Conservation (phyloP, 1,284 basidiomycete species). For the Cystobasidium sp. region DNA sequence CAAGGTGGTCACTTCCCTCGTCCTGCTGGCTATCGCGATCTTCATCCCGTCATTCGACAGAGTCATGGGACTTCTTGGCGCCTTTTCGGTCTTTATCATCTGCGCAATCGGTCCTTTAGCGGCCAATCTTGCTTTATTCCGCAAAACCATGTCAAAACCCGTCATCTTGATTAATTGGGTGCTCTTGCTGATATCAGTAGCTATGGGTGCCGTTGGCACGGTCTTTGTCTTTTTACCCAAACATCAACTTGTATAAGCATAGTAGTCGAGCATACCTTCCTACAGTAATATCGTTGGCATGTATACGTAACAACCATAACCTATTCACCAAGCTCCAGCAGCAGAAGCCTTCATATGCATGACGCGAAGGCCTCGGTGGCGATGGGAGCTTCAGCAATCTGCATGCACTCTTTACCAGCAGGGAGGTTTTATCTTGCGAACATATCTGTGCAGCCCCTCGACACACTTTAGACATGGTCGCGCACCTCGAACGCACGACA, state of each 20-base stretch:
- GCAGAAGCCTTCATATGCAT: too few species aligned
- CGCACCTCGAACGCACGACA: too few species aligned
- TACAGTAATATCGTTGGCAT: background rate
- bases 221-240: constrained; percentile 66
- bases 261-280: background rate
- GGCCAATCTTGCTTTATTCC: constrained; percentile 30
- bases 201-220: constrained; percentile 80
- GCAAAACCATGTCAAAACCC: constrained; percentile 24
- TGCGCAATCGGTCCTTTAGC: constrained; percentile 65
- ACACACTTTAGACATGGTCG: too few species aligned
- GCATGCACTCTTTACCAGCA: too few species aligned
- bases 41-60: constrained; percentile 81
- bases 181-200: constrained; percentile 64
- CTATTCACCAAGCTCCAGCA: too few species aligned
- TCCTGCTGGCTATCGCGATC: constrained; percentile 73
- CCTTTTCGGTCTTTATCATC: constrained; percentile 79
- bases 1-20: constrained; percentile 65
- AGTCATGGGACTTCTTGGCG: constrained; percentile 67
- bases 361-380: too few species aligned
- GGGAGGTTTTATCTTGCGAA: too few species aligned
- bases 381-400: too few species aligned
- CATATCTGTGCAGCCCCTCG: too few species aligned
- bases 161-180: constrained; percentile 44
- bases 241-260: constrained; percentile 4
- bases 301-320: too few species aligned